Evolutionary conservation across 140 eudicot genomes (phyloP).

Genomic region (Cichorium intybus): DNA sequence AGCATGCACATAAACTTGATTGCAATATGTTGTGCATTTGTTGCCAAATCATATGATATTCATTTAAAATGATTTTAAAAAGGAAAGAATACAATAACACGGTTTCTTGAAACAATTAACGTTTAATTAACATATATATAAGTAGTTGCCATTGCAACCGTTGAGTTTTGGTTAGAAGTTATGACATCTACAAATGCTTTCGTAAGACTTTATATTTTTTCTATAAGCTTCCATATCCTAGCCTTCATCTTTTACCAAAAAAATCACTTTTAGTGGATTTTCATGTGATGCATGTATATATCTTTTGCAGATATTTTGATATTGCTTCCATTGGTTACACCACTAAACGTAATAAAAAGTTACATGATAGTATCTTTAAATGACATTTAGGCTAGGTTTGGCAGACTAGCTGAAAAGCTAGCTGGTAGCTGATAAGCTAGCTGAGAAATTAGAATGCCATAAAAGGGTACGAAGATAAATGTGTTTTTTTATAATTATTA

Average conservation of each 20-base stretch:
- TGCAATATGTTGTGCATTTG: too few relatives aligned
- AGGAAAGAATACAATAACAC: background rate
- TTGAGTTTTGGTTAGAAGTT: constrained; percentile 3
- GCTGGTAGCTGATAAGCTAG: too few relatives aligned
- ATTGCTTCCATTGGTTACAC: too few relatives aligned
- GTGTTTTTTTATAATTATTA: too few relatives aligned
- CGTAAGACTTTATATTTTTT: background rate
- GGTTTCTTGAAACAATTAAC: background rate
- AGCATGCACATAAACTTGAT: constrained; percentile 3
- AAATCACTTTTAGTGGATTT: too few relatives aligned
- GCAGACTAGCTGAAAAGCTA: too few relatives aligned
- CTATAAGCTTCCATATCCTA: background rate
- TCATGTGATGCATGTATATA: too few relatives aligned
- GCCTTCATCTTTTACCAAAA: background rate
- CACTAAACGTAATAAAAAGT: too few relatives aligned
- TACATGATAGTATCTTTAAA: constrained; percentile 12
- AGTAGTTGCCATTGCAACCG: background rate
- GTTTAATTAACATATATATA: background rate
- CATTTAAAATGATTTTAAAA: background rate
- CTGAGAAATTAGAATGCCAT: too few relatives aligned
- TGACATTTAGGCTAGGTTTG: too few relatives aligned
- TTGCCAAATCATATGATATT: background rate
- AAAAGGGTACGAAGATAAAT: too few relatives aligned
- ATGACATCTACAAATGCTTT: background rate
- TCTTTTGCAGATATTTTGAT: too few relatives aligned